These are phyloP conservation scores for Penicillium verhagenii DNA, from an alignment of 495 filamentous ascomycete species.

Conservation along the genomic window DNA sequence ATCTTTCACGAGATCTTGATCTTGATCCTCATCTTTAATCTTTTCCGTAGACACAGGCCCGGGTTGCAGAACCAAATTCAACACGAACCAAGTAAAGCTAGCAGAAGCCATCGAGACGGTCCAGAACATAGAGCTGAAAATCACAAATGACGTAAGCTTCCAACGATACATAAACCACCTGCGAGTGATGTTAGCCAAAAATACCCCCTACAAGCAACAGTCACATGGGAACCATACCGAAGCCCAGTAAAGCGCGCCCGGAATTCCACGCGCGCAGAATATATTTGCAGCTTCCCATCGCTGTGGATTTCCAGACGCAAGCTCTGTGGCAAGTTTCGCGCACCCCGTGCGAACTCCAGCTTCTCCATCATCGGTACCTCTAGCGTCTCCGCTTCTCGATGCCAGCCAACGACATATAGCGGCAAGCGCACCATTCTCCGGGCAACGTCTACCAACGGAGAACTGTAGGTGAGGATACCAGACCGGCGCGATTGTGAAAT, in stretches of 20 bases:
- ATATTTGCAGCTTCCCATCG: conserved; percentile 68
- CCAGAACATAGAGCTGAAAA: conserved; percentile 75
- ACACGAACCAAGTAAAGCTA: conserved; percentile 55
- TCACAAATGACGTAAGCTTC: conserved; percentile 62
- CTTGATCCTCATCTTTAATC: conserved; percentile 30
- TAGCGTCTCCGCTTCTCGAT: conserved; percentile 55
- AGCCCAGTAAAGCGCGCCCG: conserved; percentile 71
- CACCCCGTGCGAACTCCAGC: conserved; percentile 58
- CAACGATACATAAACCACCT: conserved; percentile 85
- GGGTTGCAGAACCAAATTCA: conserved; percentile 37
- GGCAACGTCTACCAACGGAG: conserved; percentile 54
- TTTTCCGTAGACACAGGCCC: conserved; percentile 12
- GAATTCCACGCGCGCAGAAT: conserved; percentile 65
- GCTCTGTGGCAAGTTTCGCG: conserved; percentile 54
- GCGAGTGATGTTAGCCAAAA: conserved; percentile 5
- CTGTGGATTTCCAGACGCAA: conserved; percentile 66
- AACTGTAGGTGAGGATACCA: conserved; percentile 65
- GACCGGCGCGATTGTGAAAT: conserved; percentile 55
- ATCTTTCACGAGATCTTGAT: conserved; percentile 26
- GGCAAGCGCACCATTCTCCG: conserved; percentile 54
- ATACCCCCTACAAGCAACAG: neutral
- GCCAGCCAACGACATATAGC: conserved; percentile 58
- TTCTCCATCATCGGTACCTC: conserved; percentile 68
- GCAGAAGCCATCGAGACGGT: conserved; percentile 61
- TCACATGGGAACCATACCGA: conserved; percentile 37